phyloP scores from a whole-genome alignment of 108 stramenopile species.

The Mediolabrus comicus region DNA sequence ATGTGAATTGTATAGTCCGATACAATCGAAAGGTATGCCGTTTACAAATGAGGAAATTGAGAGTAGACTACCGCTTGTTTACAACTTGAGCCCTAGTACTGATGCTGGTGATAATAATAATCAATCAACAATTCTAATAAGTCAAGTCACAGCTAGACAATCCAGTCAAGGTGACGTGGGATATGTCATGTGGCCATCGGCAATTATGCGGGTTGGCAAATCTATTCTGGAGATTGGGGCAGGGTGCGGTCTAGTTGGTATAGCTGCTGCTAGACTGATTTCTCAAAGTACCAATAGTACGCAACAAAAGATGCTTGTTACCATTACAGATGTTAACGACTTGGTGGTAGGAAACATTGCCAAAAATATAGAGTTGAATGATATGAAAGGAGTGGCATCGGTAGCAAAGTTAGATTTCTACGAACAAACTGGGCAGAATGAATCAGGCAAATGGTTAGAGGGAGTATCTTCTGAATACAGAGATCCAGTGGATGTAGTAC shows the following conservation, averaged over 20 bases:
- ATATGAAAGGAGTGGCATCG: constrained; percentile 34
- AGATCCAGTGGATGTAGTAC: constrained; percentile 65
- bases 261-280: constrained; percentile 59
- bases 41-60: constrained; percentile 58
- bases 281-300: neutral
- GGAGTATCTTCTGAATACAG: neutral
- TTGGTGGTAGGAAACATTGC: constrained; percentile 67
- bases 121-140: constrained; percentile 51
- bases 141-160: constrained; percentile 74
- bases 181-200: constrained; percentile 88
- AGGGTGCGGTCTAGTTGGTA: constrained; percentile 45
- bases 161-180: constrained; percentile 82
- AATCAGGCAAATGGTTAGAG: constrained; percentile 46
- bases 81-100: constrained; percentile 16
- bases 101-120: neutral
- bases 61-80: constrained; percentile 61
- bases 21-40: constrained; percentile 26
- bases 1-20: constrained; percentile 56
- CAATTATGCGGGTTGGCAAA: constrained; percentile 53
- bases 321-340: constrained; percentile 75
- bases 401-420: constrained; percentile 72
- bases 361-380: constrained; percentile 57
- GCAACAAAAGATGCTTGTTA: constrained; percentile 18
- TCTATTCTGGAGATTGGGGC: neutral
- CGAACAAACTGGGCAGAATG: constrained; percentile 45